Conservation (phyloP, 106 monocot genomes). For the Dendrobium chrysotoxum region DNA sequence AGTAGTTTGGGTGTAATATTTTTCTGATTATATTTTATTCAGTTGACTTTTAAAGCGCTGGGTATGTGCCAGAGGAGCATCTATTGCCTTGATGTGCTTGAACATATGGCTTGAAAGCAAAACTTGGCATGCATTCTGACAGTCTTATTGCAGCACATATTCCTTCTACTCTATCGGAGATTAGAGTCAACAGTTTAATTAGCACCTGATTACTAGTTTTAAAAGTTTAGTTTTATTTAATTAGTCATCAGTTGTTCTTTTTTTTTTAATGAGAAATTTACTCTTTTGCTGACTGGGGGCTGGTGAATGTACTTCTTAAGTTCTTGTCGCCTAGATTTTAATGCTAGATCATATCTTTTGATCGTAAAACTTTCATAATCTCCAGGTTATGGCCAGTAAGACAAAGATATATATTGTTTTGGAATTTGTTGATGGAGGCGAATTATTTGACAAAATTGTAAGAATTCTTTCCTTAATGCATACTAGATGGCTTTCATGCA, state of each 20-base stretch:
- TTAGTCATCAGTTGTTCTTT: background rate
- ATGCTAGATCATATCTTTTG: background rate
- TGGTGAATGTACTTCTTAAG: background rate
- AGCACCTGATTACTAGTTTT: background rate
- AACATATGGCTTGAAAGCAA: background rate
- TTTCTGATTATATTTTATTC: background rate
- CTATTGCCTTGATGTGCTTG: background rate
- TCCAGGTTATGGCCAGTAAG: constrained; percentile 87
- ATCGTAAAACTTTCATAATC: background rate
- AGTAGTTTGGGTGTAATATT: background rate
- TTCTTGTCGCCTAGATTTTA: background rate
- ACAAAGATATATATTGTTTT: constrained; percentile 82
- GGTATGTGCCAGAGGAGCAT: background rate
- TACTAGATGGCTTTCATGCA: background rate
- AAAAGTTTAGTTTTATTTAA: background rate
- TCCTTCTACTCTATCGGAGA: background rate
- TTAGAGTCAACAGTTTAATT: background rate
- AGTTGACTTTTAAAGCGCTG: background rate
- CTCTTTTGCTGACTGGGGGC: background rate
- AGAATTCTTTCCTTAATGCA: constrained; percentile 12
- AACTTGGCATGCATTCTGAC: background rate
- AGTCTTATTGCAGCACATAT: background rate
- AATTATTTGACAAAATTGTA: constrained; percentile 94
- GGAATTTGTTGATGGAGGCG: constrained; percentile 85
- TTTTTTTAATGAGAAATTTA: background rate